Evolutionary conservation across 495 filamentous ascomycete genomes (phyloP), one percentile per base, ranked within the genome.

Genomic region (Trichoderma erinaceum): DNA sequence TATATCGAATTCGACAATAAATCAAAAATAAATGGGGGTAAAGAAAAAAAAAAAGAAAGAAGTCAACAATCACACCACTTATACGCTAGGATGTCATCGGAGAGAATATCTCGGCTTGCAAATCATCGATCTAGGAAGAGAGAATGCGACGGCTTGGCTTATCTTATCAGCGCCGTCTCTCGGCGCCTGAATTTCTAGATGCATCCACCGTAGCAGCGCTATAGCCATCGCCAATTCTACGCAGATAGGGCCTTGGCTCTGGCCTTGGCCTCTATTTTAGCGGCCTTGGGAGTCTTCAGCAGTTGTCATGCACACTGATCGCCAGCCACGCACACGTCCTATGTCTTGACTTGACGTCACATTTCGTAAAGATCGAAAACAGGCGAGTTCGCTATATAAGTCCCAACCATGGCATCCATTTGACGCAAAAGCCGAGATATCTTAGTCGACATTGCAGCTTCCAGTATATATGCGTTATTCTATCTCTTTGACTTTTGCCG

Each of bases 161-260:
- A 61, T 61, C 56, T 61, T 61, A 61, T 61, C 56, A 32, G 56
- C 25, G 56, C 56, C 27, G 56, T 61, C n/a, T 13, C 4, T 15
- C 23, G 0, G 56, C 23, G 23, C 25, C 23, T 8, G 13, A 15
- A 32, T 12, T 18, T 25, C n/a, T 27, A 32, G 56, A 3, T 32
- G 44, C 44, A n/a, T 4, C 44, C 29, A 29, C 29, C 29, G 29
- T 29, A 29, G 23, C 56, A 56, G 50, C 56, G 23, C 23, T 61
- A 61, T 29, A 18, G 23, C 10, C 23, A 23, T 1, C 27, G 2
- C 50, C 21, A 56, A 46, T 18, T 1, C 18, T 18, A 46, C 13
- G 43, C 43, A 46, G 12, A 4, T 46, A 15, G 3, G 43, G 12
- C 12, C 43, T 18, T 46, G 13, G 43, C 43, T 3, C 3, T 18